phyloP scores from a whole-genome alignment of 2,329 filamentous ascomycete genomes.

The Aspergillus sp. region DNA sequence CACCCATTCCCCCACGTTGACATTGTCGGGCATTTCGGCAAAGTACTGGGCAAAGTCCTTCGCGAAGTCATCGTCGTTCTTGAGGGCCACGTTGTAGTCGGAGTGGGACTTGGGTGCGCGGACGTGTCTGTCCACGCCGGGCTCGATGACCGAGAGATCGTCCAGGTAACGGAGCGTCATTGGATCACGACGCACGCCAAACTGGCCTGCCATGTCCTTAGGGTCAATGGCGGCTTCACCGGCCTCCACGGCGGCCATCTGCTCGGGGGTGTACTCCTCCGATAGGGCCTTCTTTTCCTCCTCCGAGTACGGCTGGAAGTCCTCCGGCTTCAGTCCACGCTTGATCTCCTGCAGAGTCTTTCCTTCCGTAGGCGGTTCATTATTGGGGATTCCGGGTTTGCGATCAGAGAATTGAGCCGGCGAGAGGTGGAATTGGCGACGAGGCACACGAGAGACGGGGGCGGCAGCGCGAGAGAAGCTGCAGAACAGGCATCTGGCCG shows the following conservation, averaged over 20 bases:
- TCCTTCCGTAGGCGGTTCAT: constrained; percentile 36
- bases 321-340: constrained; percentile 23
- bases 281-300: constrained; percentile 64
- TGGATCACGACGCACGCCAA: constrained; percentile 68
- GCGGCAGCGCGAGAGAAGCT: constrained; percentile 44
- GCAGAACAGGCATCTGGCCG: constrained; percentile 53
- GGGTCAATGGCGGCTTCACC: constrained; percentile 75
- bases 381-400: constrained; percentile 42
- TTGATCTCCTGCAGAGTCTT: constrained; percentile 24
- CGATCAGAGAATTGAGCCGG: constrained; percentile 37
- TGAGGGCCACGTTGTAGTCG: constrained; percentile 60
- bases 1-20: constrained; percentile 43
- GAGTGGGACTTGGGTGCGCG: constrained; percentile 51
- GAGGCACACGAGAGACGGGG: constrained; percentile 42
- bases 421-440: constrained; percentile 51
- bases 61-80: constrained; percentile 61
- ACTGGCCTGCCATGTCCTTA: constrained; percentile 72
- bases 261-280: constrained; percentile 73
- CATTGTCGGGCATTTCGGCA: constrained; percentile 52
- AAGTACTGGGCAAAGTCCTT: constrained; percentile 55
- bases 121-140: constrained; percentile 71
- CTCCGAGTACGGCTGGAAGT: constrained; percentile 61
- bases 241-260: constrained; percentile 77
- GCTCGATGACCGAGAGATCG: constrained; percentile 75
- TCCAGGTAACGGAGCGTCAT: constrained; percentile 76